phyloP scores from a whole-genome alignment of 1,139 yeast species.

The Candida dubliniensis region DNA sequence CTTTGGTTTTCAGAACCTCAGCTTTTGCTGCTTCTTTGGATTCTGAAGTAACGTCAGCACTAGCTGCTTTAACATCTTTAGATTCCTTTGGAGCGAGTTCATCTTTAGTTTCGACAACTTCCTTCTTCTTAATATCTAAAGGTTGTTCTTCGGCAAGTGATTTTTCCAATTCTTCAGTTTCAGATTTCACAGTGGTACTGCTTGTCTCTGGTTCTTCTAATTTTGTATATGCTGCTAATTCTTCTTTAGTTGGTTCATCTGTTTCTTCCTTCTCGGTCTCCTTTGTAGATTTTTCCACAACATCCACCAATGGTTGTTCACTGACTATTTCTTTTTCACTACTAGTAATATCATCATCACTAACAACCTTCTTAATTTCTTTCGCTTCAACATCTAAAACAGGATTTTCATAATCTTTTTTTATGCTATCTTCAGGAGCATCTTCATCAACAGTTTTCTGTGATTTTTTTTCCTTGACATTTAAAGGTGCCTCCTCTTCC shows the following conservation, averaged over 20 bases:
- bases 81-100: background rate
- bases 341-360: too few species aligned
- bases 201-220: constrained; percentile 11
- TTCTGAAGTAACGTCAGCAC: too few species aligned
- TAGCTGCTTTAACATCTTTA: background rate
- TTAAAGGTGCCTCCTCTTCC: constrained; percentile 7
- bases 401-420: background rate
- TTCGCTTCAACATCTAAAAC: background rate
- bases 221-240: constrained; percentile 13
- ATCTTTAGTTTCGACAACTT: constrained; percentile 9
- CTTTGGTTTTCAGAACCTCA: background rate
- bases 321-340: constrained; percentile 7
- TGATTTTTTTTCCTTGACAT: constrained; percentile 5
- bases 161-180: constrained; percentile 12
- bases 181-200: constrained; percentile 12
- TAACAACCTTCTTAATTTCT: background rate
- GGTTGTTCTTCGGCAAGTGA: constrained; percentile 8
- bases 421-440: too few species aligned
- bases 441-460: constrained; percentile 9
- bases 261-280: constrained; percentile 9
- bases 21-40: too few species aligned
- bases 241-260: constrained; percentile 10
- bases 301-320: background rate
- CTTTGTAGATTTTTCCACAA: too few species aligned
- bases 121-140: constrained; percentile 4